Conservation (phyloP, 331 rosid genomes). For the Pyrus hybrid region DNA sequence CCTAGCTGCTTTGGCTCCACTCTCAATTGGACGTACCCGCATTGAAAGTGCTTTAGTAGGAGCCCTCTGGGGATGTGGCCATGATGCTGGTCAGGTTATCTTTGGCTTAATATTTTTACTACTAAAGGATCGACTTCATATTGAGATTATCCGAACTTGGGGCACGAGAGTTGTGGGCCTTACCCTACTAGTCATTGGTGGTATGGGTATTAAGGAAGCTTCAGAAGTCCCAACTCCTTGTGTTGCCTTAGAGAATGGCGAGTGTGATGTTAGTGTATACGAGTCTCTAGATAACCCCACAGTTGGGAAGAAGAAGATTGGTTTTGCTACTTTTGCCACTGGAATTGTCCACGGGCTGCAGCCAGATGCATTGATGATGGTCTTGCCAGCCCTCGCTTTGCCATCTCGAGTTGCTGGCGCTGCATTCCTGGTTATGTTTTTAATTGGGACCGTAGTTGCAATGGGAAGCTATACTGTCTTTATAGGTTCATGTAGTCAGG, state of each 20-base stretch:
- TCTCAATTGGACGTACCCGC: constrained; percentile 74
- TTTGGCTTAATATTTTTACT: constrained; percentile 71
- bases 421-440: constrained; percentile 78
- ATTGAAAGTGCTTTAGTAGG: constrained; percentile 89
- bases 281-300: constrained; percentile 47
- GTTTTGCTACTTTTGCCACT: constrained; percentile 92
- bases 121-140: constrained; percentile 77
- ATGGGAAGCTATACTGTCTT: constrained; percentile 95
- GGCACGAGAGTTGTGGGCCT: constrained; percentile 85
- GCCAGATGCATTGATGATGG: constrained; percentile 94
- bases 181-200: constrained; percentile 73
- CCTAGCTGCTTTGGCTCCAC: constrained; percentile 95
- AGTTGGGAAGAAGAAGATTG: constrained; percentile 64
- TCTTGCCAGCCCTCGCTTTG: constrained; percentile 86
- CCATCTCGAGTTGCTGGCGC: constrained; percentile 93
- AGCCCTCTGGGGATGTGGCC: constrained; percentile 98
- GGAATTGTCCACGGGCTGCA: constrained; percentile 91
- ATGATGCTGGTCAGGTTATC: constrained; percentile 88
- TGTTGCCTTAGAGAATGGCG: constrained; percentile 71
- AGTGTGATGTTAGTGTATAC: constrained; percentile 49
- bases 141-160: constrained; percentile 78
- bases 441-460: constrained; percentile 74
- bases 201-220: constrained; percentile 83
- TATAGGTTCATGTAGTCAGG: constrained; percentile 78
- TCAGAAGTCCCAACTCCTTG: constrained; percentile 65